Conservation (phyloP, 768 basidiomycete genomes). For the Psilocybe azurescens region DNA sequence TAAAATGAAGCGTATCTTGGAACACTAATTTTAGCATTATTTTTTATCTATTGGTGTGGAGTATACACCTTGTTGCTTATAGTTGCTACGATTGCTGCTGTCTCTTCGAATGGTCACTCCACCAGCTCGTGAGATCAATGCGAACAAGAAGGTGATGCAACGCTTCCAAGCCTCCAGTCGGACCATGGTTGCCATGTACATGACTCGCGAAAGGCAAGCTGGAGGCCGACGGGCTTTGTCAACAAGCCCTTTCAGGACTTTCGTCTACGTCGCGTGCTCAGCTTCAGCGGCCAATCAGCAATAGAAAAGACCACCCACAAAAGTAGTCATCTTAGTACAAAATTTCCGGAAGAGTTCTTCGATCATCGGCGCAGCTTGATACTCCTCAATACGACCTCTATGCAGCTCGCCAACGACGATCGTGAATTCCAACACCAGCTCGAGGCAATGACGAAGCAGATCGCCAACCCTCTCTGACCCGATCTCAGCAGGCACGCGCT, state of each 20-base stretch:
- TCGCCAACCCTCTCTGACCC: slow-evolving; percentile 68
- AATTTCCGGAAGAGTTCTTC: slow-evolving; percentile 61
- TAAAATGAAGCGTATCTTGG: slow-evolving; percentile 10
- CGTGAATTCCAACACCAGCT: slow-evolving; percentile 70
- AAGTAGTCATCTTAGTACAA: slow-evolving; percentile 52
- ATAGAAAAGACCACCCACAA: too few relatives aligned
- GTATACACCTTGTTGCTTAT: neutral
- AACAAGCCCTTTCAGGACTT: slow-evolving; percentile 56
- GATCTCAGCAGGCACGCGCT: slow-evolving; percentile 77
- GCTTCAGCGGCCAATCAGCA: neutral
- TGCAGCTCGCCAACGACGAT: slow-evolving; percentile 67
- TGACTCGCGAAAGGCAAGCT: slow-evolving; percentile 27
- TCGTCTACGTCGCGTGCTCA: slow-evolving; percentile 44
- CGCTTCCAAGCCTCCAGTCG: slow-evolving; percentile 57
- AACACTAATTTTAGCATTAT: neutral
- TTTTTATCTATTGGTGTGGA: neutral
- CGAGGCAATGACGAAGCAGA: slow-evolving; percentile 63
- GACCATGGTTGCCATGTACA: slow-evolving; percentile 35
- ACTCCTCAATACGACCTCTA: slow-evolving; percentile 60
- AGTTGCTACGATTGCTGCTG: neutral
- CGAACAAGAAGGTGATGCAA: slow-evolving; percentile 59
- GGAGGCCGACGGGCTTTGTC: slow-evolving; percentile 50
- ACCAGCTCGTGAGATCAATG: slow-evolving; percentile 64
- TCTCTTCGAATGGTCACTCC: slow-evolving; percentile 35
- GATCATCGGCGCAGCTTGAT: slow-evolving; percentile 62